phyloP scores from a whole-genome alignment of 192 early-diverging fungal species.

The Mortierella hygrophila region DNA sequence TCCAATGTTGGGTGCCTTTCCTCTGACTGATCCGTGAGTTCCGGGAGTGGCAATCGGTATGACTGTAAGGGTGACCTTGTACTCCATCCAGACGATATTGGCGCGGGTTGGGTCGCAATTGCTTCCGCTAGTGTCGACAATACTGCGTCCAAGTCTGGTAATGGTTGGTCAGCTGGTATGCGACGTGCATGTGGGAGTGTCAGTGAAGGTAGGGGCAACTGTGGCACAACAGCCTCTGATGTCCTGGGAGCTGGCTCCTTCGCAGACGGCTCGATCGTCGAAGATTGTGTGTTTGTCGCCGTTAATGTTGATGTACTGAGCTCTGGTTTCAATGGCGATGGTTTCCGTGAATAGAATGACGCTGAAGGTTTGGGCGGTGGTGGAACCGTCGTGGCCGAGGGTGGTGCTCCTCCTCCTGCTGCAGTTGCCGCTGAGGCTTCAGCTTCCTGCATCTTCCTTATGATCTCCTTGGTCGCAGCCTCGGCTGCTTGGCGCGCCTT shows the following conservation, averaged over 20 bases:
- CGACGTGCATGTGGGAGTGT: neutral
- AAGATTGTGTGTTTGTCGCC: neutral
- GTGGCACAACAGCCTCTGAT: neutral
- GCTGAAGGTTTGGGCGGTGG: neutral
- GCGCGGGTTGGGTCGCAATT: neutral
- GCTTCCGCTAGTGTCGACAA: neutral
- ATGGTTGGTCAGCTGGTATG: neutral
- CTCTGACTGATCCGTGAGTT: neutral
- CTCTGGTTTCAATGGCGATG: neutral
- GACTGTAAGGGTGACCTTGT: neutral
- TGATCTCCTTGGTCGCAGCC: neutral
- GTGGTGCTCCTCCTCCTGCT: neutral
- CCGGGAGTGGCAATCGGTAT: neutral
- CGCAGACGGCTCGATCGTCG: neutral
- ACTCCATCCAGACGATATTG: conserved; percentile 9
- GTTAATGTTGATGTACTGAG: neutral
- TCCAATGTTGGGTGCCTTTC: neutral
- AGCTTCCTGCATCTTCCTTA: neutral
- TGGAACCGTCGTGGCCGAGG: neutral
- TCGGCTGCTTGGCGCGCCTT: neutral
- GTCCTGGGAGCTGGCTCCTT: neutral
- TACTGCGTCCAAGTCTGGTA: neutral
- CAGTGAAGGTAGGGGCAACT: neutral
- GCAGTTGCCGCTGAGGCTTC: neutral
- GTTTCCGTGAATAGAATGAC: neutral